Conservation (phyloP, 805 yeast genomes). For the Starmerella gropengiesseri region DNA sequence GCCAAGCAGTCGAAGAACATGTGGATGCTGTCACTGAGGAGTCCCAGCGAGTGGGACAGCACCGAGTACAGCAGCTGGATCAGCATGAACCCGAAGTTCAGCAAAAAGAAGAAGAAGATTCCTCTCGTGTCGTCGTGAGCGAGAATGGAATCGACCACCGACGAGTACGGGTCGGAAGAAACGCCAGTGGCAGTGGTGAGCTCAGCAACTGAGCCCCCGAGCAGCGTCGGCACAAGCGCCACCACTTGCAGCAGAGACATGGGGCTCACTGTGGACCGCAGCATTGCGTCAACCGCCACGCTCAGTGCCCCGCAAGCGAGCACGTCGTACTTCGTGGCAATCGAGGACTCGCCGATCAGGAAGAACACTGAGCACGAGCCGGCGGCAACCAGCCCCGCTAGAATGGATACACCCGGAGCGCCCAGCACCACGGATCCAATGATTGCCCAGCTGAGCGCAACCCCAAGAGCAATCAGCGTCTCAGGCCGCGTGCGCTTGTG, state of each 20-base stretch:
- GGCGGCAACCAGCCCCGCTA: conserved; percentile 7
- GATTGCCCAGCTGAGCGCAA: not conserved
- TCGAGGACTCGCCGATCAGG: conserved; percentile 9
- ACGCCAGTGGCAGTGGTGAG: not conserved
- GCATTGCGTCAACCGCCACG: conserved; percentile 7
- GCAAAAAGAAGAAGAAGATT: conserved; percentile 72
- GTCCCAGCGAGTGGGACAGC: conserved; percentile 82
- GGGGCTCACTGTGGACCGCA: conserved; percentile 3
- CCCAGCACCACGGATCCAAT: not conserved
- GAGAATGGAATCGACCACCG: conserved; percentile 31
- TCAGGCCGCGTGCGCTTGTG: not conserved
- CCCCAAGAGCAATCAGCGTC: not conserved
- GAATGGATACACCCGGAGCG: not conserved
- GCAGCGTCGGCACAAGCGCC: conserved; percentile 9
- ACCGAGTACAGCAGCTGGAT: conserved; percentile 86
- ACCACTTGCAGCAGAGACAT: conserved; percentile 3
- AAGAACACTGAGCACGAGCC: conserved; percentile 14
- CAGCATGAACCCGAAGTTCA: conserved; percentile 89
- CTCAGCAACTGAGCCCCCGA: not conserved
- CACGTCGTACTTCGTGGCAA: conserved; percentile 8
- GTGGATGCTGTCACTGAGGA: conserved; percentile 85
- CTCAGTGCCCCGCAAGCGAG: conserved; percentile 8
- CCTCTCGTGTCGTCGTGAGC: conserved; percentile 69
- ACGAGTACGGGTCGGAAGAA: conserved; percentile 14
- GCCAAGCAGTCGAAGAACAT: conserved; percentile 95